Base-by-base conservation (phyloP, 306 rosid species). In the Potentilla sterilis region DNA sequence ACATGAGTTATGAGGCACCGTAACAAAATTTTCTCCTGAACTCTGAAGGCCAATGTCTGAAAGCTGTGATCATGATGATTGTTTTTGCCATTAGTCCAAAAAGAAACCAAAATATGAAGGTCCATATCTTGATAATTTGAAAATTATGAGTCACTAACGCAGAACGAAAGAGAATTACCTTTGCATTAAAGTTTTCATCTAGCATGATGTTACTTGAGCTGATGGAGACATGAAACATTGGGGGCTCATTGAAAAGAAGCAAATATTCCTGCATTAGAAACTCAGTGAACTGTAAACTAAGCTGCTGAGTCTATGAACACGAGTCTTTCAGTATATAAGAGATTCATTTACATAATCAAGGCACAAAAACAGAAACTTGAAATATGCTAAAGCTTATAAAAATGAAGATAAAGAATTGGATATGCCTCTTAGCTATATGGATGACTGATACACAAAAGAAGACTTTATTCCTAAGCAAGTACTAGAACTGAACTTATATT, bases 161-260 rank as follows among this genome's bases (percentile, higher is more conserved):
- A 37, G 48, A 49, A 51, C n/a, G 11, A 49, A 52, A 19, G 4
- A 7, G 34, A 41, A 80, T 69, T 89, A 92, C 98, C 89, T 90
- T 94, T 40, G 96, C 96, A 32, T 88, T 88, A 71, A 92, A 94
- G 65, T 82, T 84, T 65, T 94, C 95, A 49, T 94, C 98, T 73
- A 94, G 78, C 96, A 92, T 94, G 47, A 94, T 83, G 74, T 83
- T 92, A 89, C 90, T 81, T 18, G 98, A 86, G 88, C 80, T 84
- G 73, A 94, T 86, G 77, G 97, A 88, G 78, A 94, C 93, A 49
- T 88, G 90, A 75, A 83, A 87, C 73, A 83, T 83, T 6, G 94
- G 97, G 21, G 89, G 97, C 46, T 94, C 95, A 75, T 78, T 87
- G 88, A 94, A 94, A 69, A 87, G 88, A 86, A 90, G 85, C 85